phyloP scores from a whole-genome alignment of 306 rosid species.

The Boehmeria nivea region DNA sequence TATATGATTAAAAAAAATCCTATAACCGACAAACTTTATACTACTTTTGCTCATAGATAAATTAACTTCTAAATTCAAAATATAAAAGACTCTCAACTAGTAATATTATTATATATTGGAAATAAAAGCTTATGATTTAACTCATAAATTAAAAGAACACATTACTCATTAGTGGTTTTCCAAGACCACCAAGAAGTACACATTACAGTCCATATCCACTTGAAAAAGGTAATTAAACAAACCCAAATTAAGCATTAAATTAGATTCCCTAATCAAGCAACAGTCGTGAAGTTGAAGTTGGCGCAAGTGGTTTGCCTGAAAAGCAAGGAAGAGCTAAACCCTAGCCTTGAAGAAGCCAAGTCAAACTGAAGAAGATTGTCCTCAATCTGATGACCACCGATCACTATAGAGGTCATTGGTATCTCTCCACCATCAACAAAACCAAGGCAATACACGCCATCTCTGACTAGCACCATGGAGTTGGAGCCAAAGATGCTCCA shows the following conservation, averaged over 20 bases:
- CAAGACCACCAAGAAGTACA: too few species aligned
- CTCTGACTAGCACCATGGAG: slow-evolving; percentile 44
- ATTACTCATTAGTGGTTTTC: too few species aligned
- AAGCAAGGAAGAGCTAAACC: slow-evolving; percentile 42
- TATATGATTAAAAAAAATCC: too few species aligned
- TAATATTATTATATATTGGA: too few species aligned
- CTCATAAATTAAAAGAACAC: too few species aligned
- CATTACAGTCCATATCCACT: too few species aligned
- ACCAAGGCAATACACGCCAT: slow-evolving; percentile 48
- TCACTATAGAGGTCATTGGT: slow-evolving; percentile 39
- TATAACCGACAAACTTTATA: too few species aligned
- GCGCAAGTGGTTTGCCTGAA: slow-evolving; percentile 16
- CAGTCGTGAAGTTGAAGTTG: slow-evolving; percentile 25
- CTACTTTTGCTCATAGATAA: too few species aligned
- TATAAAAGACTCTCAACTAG: too few species aligned
- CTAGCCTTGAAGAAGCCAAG: slow-evolving; percentile 34
- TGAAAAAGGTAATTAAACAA: neutral
- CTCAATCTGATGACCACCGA: slow-evolving; percentile 65
- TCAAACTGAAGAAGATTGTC: slow-evolving; percentile 58
- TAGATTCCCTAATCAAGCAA: neutral
- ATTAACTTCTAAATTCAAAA: too few species aligned
- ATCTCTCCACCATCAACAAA: slow-evolving; percentile 49
- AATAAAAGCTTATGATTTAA: too few species aligned
- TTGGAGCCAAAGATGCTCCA: slow-evolving; percentile 56
- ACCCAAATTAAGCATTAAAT: neutral